Percentiles rank a stretch among this genome's conserved stretches.
Conservation (phyloP, 805 yeast genomes). For the Dipodascopsis uninucleata region DNA sequence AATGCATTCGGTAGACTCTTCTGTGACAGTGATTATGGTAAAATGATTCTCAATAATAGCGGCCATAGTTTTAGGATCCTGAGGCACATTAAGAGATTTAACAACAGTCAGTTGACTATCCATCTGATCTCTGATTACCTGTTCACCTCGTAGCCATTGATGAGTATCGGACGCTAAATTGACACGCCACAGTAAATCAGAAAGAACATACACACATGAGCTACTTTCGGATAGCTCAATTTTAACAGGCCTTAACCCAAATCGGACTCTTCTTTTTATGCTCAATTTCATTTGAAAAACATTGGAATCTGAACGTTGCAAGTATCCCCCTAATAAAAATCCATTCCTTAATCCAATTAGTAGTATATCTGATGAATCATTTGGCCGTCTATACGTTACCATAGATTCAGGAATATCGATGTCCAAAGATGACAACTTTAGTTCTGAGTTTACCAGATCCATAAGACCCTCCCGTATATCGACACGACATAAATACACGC, state of each 20-base stretch:
- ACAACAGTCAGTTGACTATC: no score
- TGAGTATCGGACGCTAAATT: background rate
- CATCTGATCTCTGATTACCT: no score
- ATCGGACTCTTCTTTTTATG: constrained; percentile 1
- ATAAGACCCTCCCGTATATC: background rate
- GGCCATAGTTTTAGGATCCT: no score
- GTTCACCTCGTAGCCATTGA: constrained; percentile 7
- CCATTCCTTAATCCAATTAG: constrained; percentile 21
- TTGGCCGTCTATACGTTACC: background rate
- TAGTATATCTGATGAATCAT: background rate
- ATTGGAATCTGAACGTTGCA: background rate
- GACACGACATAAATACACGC: background rate
- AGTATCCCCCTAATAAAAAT: background rate
- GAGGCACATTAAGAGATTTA: no score
- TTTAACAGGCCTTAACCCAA: constrained; percentile 16
- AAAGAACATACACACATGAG: constrained; percentile 8
- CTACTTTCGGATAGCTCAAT: constrained; percentile 4
- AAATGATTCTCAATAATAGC: no score
- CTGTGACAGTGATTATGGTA: no score
- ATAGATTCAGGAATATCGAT: constrained; percentile 6
- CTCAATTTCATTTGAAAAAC: background rate
- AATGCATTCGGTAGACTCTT: no score
- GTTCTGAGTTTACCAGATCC: background rate
- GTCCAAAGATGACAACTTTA: background rate
- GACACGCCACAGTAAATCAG: constrained; percentile 15